Evolutionary conservation across 208 protist species (phyloP), one percentile per base, ranked within the genome.

Genomic region (Naegleria lovaniensis): DNA sequence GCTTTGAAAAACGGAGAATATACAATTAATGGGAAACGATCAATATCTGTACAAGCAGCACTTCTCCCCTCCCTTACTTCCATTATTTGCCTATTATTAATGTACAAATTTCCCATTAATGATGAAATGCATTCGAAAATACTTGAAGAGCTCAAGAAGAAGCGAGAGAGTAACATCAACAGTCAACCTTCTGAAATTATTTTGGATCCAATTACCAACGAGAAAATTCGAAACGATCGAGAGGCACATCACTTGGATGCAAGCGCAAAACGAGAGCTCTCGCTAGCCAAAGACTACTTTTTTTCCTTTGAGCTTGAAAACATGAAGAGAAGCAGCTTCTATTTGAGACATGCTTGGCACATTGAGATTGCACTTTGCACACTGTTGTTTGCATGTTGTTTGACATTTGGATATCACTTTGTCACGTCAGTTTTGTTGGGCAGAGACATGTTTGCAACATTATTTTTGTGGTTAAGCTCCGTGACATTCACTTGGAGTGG

Each of bases 51-150:
- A 29, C n/a, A 39, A 88, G 41, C 84, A 22, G 22, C 41, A 9
- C 16, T 88, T 39, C 41, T 88, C 0, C 84, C 84, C 16, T 58
- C 41, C 29, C 33, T 88, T 4, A 88, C 84, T 38, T 48, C 84
- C 2, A 39, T 88, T 39, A 11, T 88, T 16, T 52, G 39, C 13
- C 41, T 88, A 0, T 88, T 58, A 0, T 39, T 88, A 5, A 88
- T 88, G 84, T 88, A 88, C n/a, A 15, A 9, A n/a, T 88, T 58
- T 25, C 84, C 84, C 38, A 58, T 88, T 58, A 39, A 88, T 36
- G 84, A 88, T 58, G 0, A 58, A 88, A 58, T 33, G 5, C 39
- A 88, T 38, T 5, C 9, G 29, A 25, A 59, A 48, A 58, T 88
- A 6, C 38, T 58, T 22, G 84, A 5, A 51, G 29, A 9, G 43